phyloP scores from a whole-genome alignment of 163 green algal species.

The Scenedesmus sp. region DNA sequence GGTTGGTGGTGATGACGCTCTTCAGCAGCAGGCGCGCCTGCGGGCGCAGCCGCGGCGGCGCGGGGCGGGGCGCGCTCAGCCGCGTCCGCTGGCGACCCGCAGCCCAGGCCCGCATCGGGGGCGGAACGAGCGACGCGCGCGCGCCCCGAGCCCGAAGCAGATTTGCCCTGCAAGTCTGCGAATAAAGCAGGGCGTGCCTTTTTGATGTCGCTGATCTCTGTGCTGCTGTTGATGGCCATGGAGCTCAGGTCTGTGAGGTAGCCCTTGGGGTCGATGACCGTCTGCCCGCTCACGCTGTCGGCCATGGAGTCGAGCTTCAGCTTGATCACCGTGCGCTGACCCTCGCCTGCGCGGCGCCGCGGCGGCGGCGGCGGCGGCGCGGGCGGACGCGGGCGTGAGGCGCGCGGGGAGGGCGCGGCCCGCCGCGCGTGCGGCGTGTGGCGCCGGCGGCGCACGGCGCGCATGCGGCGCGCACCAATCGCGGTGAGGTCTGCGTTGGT shows the following conservation, averaged over 20 bases:
- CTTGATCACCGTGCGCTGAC: constrained; percentile 84
- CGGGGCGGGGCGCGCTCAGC: no score
- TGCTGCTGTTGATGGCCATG: constrained; percentile 38
- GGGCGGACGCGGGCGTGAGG: no score
- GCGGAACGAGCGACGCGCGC: no score
- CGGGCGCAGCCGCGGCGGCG: constrained; percentile 50
- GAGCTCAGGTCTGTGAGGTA: constrained; percentile 96
- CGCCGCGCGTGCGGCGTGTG: no score
- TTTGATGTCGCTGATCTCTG: constrained; percentile 99
- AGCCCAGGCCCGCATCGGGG: no score
- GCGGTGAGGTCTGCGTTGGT: constrained; percentile 88
- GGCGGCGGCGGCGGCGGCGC: no score
- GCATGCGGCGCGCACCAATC: constrained; percentile 74
- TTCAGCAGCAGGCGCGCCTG: constrained; percentile 93
- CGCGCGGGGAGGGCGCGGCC: no score
- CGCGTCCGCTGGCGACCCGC: neutral
- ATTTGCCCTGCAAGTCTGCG: no score
- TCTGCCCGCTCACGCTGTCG: constrained; percentile 92
- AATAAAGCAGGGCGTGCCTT: constrained; percentile 59
- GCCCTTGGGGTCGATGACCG: constrained; percentile 94
- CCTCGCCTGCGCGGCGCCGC: constrained; percentile 47
- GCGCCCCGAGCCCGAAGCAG: no score
- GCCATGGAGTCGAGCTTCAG: constrained; percentile 96
- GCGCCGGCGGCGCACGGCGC: neutral
- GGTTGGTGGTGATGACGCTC: constrained; percentile 97